These are phyloP conservation scores for Phytophthora brassicae DNA, from an alignment of 352 stramenopile species.

Conservation along the genomic window DNA sequence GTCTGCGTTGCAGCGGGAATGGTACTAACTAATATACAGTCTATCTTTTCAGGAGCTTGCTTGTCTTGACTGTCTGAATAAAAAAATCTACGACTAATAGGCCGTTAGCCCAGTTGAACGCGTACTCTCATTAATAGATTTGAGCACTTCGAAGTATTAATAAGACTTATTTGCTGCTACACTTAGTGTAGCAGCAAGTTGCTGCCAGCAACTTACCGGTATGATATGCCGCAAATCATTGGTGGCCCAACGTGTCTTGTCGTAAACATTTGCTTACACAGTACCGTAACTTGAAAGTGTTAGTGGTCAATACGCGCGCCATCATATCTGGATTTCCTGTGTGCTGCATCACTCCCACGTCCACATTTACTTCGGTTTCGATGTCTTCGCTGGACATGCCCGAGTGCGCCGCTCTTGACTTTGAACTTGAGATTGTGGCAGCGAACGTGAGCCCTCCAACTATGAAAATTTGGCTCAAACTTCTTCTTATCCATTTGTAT, in stretches of 20 bases:
- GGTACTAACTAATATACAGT: too few species aligned
- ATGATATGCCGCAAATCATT: not conserved
- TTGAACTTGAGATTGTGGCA: conserved; percentile 38
- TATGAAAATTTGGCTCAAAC: not conserved
- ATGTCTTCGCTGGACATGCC: conserved; percentile 4
- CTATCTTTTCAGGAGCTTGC: too few species aligned
- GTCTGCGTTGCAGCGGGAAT: too few species aligned
- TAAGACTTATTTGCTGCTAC: too few species aligned
- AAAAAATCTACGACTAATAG: too few species aligned
- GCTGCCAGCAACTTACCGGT: too few species aligned
- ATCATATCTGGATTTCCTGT: conserved; percentile 2
- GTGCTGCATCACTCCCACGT: not conserved
- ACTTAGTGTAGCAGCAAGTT: too few species aligned
- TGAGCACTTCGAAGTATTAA: too few species aligned
- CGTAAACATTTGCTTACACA: conserved; percentile 19
- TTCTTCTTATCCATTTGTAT: not conserved
- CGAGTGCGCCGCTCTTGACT: conserved; percentile 20
- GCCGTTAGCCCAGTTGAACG: too few species aligned
- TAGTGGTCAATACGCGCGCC: conserved; percentile 4
- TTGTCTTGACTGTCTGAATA: too few species aligned
- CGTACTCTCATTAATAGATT: too few species aligned
- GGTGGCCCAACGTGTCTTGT: not conserved
- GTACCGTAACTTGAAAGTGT: too few species aligned
- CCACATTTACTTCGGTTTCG: not conserved
- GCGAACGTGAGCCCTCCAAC: conserved; percentile 17